phyloP scores from a whole-genome alignment of 2,329 filamentous ascomycete genomes.

The Knoxdaviesia capensis region DNA sequence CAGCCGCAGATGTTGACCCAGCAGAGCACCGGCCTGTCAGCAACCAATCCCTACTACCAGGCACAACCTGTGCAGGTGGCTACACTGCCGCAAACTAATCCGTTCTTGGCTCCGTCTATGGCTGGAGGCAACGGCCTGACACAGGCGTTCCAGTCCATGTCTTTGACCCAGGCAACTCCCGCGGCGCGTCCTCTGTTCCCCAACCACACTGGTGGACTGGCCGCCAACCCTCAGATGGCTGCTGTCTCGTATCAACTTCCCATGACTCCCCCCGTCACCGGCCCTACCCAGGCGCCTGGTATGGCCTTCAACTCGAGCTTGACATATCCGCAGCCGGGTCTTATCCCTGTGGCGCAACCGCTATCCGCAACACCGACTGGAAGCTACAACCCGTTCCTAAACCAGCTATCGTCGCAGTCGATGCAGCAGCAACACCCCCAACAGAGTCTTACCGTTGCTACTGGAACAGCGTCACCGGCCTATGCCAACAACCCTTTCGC shows the following conservation, averaged over 20 bases:
- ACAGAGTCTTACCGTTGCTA: slow-evolving; percentile 20
- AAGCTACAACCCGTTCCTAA: background rate
- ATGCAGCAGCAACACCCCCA: slow-evolving; percentile 7
- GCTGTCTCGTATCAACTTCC: too few species aligned
- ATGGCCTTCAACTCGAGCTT: slow-evolving; percentile 5
- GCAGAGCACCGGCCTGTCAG: too few species aligned
- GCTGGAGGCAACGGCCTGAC: slow-evolving; percentile 22
- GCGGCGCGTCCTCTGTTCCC: slow-evolving; percentile 45
- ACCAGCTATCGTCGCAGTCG: slow-evolving; percentile 1
- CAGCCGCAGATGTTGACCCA: too few species aligned
- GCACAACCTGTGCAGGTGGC: too few species aligned
- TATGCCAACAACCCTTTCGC: slow-evolving; percentile 26
- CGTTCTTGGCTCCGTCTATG: too few species aligned
- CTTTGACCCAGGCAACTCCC: slow-evolving; percentile 28
- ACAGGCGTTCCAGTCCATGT: slow-evolving; percentile 57
- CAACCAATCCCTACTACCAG: too few species aligned
- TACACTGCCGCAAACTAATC: too few species aligned
- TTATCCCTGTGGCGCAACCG: slow-evolving; percentile 2
- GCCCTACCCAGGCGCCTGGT: too few species aligned
- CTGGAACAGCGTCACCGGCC: slow-evolving; percentile 12
- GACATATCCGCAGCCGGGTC: slow-evolving; percentile 2
- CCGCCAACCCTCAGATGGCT: too few species aligned
- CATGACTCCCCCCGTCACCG: too few species aligned
- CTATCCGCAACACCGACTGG: slow-evolving; percentile 1
- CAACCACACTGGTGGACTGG: slow-evolving; percentile 46